Base-by-base conservation (phyloP, 768 basidiomycete species). In the Trametes punicea region DNA sequence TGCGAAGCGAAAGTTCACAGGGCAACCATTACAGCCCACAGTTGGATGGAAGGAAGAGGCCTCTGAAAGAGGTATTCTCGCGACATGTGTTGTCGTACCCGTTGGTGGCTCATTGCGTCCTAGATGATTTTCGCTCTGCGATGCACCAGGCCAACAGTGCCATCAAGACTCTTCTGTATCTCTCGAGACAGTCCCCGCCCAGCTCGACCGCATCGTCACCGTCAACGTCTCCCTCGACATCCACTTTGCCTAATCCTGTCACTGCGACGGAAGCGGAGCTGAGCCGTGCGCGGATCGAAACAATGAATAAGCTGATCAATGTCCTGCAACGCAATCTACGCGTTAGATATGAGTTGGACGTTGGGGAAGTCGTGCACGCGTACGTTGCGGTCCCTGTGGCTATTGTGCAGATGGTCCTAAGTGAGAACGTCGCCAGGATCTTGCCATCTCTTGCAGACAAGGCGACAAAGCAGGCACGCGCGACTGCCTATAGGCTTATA, bases 401-500 rank as follows among this genome's bases (percentile, higher is more conserved):
- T 15, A 27, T 44, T 8, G 7, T 16, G 23, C 18, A 11, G 6
- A 4, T 27, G 3, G 5, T 6, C n/a, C 18, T 26, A 25, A 41
- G 51, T 54, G 36, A 62, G 61, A 57, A 44, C 4, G n/a, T n/a
- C 20, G 53, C 10, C 67, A 98, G 96, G 16, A 76, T 90, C n/a
- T 73, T 88, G 38, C 87, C 88, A 9, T 84, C 82, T 26, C 77
- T 98, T 11, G 78, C 85, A n/a, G 95, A 97, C 65, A 74, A 73
- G 26, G 80, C 81, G 9, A 82, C 85, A 2, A 85, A 85, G 56
- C 80, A 86, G 46, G 83, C 88, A 62, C 82, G 93, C 34, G 85
- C 94, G 10, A 83, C 84, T 2, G 88, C 87, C 0, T 98, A 96
- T 70, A 80, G 93, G 39, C 76, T 95, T 2, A 76, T 98, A 16